Base-by-base conservation (phyloP, 208 protist genomes). In the Acanthamoeba lenticulata region DNA sequence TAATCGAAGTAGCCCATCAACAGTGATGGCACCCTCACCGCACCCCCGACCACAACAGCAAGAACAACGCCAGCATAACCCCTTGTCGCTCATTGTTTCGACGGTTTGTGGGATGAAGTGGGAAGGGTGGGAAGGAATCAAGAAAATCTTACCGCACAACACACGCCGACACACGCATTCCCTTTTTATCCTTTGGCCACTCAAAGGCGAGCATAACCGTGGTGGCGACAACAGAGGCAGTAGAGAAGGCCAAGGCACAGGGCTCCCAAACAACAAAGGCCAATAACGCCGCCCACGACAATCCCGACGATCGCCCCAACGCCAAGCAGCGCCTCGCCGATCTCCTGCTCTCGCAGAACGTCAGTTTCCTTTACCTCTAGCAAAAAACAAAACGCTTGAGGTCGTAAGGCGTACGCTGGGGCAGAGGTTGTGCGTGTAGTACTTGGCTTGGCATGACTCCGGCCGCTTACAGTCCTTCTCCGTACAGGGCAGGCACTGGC, bases 371-470 rank as follows among this genome's bases (percentile, higher is more conserved):
- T 69, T 21, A 69, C 45, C 45, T 52, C 9, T 52, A 21, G 6
- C 4, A 69, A 38, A 4, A 17, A 74, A 38, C 27, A 36, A 6
- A 4, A 69, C 60, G 60, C 29, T 17, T 29, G 7, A 38, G 65
- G 65, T 11, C 6, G 34, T 5, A 29, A 5, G 52, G 36, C 34
- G 65, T 74, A 74, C 65, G 65, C 65, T 74, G 65, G 65, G 65
- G n/a, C 65, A 74, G 17, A 74, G n/a, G 65, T 74, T 74, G 65
- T 74, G 65, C 17, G 65, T 74, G 65, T 42, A 74, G 65, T 74
- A 74, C n/a, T 74, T 74, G 7, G 1, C 2, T 2, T 74, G 1
- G n/a, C 65, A 74, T 2, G 32, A 42, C n/a, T 32, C 65, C 9
- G 65, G 65, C 65, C 36, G n/a, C 32, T 74, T 74, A 11, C 32